phyloP scores from a whole-genome alignment of 2,329 filamentous ascomycete genomes.

The Diaporthe batatas region DNA sequence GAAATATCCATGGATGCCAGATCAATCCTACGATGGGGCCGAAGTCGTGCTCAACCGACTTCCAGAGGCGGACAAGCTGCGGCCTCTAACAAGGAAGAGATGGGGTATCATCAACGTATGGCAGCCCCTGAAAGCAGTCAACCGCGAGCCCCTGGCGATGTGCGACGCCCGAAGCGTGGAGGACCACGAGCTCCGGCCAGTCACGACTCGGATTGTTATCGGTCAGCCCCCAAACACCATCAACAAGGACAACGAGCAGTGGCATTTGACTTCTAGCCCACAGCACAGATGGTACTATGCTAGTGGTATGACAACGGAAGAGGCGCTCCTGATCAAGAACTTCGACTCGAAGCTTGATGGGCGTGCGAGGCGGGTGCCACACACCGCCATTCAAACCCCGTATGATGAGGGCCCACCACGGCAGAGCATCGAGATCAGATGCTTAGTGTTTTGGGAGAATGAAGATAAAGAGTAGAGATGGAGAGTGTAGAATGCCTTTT shows the following conservation, averaged over 20 bases:
- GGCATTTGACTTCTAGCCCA: constrained; percentile 46
- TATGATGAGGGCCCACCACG: constrained; percentile 23
- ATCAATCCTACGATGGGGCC: constrained; percentile 9
- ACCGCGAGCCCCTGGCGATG: constrained; percentile 6
- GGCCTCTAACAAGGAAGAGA: constrained; percentile 2
- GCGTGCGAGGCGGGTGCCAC: constrained; percentile 20
- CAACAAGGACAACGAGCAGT: constrained; percentile 13
- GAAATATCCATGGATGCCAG: background rate
- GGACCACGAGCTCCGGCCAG: constrained; percentile 1
- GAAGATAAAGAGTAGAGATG: constrained; percentile 1
- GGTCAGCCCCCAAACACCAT: constrained; percentile 7
- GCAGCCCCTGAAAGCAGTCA: constrained; percentile 8
- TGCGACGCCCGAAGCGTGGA: constrained; percentile 7
- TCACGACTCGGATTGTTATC: constrained; percentile 11
- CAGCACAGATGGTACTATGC: constrained; percentile 65
- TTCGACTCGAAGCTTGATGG: constrained; percentile 57
- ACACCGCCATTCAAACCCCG: constrained; percentile 21
- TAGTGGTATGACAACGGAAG: constrained; percentile 60
- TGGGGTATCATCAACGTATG: constrained; percentile 17
- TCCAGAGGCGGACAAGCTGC: background rate
- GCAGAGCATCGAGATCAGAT: constrained; percentile 39
- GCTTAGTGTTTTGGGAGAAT: constrained; percentile 31
- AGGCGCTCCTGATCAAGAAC: constrained; percentile 70
- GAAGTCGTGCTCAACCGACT: constrained; percentile 10
- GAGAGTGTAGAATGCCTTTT: background rate